Percentiles rank a stretch among this genome's conserved stretches.
Evolutionary conservation across 2,329 filamentous ascomycete genomes (phyloP).

Genomic region (Aschersonia sp.): DNA sequence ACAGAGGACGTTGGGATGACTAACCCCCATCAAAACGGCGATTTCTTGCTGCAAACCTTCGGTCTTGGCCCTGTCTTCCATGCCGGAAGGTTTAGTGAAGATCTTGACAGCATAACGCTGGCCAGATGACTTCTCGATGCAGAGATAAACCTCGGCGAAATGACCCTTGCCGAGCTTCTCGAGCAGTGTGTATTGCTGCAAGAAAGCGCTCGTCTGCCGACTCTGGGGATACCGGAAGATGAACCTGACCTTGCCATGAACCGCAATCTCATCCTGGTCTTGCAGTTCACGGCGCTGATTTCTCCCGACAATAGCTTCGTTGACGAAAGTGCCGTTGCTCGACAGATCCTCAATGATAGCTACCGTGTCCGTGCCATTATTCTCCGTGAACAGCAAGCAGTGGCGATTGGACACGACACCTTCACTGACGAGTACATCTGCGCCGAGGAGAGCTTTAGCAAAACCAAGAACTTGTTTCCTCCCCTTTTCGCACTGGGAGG

Average conservation of each 20-base stretch:
- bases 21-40: slow-evolving; percentile 92
- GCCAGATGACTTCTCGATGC: slow-evolving; percentile 73
- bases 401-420: slow-evolving; percentile 80
- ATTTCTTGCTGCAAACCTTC: slow-evolving; percentile 91
- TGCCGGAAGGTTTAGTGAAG: slow-evolving; percentile 74
- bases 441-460: not conserved
- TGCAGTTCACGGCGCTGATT: slow-evolving; percentile 83
- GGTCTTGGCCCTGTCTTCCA: slow-evolving; percentile 69
- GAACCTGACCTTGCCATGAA: slow-evolving; percentile 74
- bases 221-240: slow-evolving; percentile 80
- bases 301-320: slow-evolving; percentile 77
- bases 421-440: slow-evolving; percentile 59
- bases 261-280: slow-evolving; percentile 81
- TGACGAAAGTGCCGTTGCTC: slow-evolving; percentile 92
- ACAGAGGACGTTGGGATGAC: slow-evolving; percentile 83
- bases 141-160: slow-evolving; percentile 87
- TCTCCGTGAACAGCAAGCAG: slow-evolving; percentile 52
- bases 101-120: slow-evolving; percentile 84
- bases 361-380: slow-evolving; percentile 41
- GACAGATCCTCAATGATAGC: slow-evolving; percentile 88
- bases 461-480: not conserved
- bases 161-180: slow-evolving; percentile 88
- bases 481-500: not conserved
- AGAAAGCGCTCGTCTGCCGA: slow-evolving; percentile 61
- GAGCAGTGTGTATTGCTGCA: slow-evolving; percentile 71